phyloP scores from a whole-genome alignment of 139 green algal genomes.

The Coccomyxa sp. region DNA sequence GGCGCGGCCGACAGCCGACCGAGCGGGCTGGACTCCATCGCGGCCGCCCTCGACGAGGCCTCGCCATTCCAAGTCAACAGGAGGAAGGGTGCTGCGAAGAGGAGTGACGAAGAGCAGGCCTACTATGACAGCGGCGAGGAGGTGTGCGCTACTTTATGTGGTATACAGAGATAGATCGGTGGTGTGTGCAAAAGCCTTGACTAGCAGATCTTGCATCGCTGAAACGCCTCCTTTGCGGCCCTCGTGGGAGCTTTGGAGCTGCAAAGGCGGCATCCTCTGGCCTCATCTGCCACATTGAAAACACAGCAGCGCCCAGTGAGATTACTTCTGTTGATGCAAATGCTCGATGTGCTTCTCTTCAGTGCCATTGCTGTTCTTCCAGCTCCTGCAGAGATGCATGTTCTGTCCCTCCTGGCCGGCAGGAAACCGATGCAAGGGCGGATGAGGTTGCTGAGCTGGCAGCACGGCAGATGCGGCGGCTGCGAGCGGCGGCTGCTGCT shows the following conservation, averaged over 20 bases:
- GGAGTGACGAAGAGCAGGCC: too few relatives aligned
- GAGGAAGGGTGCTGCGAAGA: not conserved
- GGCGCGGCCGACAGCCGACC: too few relatives aligned
- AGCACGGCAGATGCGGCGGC: not conserved
- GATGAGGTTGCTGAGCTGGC: not conserved
- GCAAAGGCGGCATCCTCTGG: too few relatives aligned
- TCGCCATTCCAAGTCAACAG: not conserved
- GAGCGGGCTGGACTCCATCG: not conserved
- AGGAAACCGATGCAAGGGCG: not conserved
- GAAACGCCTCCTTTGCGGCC: not conserved
- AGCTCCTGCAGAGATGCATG: not conserved
- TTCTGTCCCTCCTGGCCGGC: not conserved
- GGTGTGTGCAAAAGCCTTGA: not conserved
- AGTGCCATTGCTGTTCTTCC: not conserved
- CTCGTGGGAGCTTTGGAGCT: too few relatives aligned
- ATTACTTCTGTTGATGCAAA: not conserved
- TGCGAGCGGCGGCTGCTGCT: not conserved
- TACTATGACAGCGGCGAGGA: too few relatives aligned
- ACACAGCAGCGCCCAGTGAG: too few relatives aligned
- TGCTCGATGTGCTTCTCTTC: not conserved
- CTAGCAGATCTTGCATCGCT: not conserved
- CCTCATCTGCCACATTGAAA: too few relatives aligned
- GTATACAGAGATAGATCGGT: too few relatives aligned
- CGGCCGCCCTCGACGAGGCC: not conserved
- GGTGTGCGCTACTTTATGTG: too few relatives aligned